Conservation (phyloP, 73 alveolate species). For the Durusdinium trenchii region DNA sequence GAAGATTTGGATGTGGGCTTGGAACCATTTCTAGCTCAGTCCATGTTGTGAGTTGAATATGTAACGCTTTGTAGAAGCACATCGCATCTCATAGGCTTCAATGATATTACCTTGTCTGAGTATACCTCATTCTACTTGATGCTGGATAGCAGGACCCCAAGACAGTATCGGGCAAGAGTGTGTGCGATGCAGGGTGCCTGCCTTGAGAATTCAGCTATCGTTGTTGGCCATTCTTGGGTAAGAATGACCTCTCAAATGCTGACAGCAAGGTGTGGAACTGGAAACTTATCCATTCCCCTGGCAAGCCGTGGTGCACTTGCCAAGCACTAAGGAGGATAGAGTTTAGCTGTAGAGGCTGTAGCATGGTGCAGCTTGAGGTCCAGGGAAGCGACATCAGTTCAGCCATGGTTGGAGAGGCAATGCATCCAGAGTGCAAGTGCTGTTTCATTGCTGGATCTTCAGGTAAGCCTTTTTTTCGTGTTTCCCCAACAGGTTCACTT, state of each 20-base stretch:
- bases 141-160: conserved; percentile 11
- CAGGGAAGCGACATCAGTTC: conserved; percentile 90
- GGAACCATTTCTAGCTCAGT: neutral
- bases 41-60: no score
- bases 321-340: neutral
- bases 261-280: conserved; percentile 89
- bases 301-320: conserved; percentile 82
- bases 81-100: no score
- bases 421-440: no score
- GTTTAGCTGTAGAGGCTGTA: neutral
- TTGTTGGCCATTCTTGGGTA: neutral
- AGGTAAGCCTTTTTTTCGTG: no score
- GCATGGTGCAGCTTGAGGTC: neutral
- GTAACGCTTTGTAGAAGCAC: no score
- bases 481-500: no score
- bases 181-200: conserved; percentile 88
- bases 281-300: conserved; percentile 72
- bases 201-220: neutral
- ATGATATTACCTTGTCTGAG: no score
- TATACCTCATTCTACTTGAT: no score
- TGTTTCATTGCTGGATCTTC: no score
- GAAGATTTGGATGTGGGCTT: neutral
- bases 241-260: neutral
- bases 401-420: conserved; percentile 95
- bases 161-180: conserved; percentile 30